Conservation (phyloP, 208 protist species). For the Trypanosoma scelopori region DNA sequence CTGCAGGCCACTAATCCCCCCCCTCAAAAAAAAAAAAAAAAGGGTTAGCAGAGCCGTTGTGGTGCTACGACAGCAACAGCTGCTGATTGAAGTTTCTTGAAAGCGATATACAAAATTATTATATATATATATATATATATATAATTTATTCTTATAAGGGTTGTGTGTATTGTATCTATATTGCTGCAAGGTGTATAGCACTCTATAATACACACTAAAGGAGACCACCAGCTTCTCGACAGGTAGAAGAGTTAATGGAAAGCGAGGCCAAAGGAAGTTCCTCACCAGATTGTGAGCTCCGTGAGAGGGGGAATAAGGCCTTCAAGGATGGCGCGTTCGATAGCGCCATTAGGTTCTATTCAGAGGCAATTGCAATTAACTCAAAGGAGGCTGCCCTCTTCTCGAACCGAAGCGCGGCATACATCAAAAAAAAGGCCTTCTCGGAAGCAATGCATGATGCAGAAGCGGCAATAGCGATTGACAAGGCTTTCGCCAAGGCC, state of each 20-base stretch:
- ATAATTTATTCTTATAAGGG: too few species aligned
- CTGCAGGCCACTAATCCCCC: too few species aligned
- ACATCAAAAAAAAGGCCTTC: constrained; percentile 58
- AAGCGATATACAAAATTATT: neutral
- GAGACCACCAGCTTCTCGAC: neutral
- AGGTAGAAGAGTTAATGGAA: neutral
- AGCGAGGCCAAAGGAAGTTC: neutral
- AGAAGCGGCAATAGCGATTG: constrained; percentile 66
- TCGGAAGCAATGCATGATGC: constrained; percentile 61
- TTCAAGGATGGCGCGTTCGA: constrained; percentile 51
- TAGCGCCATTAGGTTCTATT: constrained; percentile 66
- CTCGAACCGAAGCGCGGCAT: constrained; percentile 75
- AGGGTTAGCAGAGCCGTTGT: too few species aligned
- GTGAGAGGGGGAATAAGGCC: constrained; percentile 66
- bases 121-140: constrained; percentile 4
- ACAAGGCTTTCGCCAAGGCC: constrained; percentile 80
- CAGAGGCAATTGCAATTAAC: constrained; percentile 60
- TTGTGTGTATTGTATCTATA: neutral
- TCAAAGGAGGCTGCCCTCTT: constrained; percentile 50
- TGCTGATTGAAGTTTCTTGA: neutral
- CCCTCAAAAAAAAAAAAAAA: too few species aligned
- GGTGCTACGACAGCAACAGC: neutral
- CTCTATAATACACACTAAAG: neutral
- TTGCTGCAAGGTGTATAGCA: too few species aligned
- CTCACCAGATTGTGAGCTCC: constrained; percentile 24